phyloP scores from a whole-genome alignment of 441 rosid species.

The Populus trichocarpa region DNA sequence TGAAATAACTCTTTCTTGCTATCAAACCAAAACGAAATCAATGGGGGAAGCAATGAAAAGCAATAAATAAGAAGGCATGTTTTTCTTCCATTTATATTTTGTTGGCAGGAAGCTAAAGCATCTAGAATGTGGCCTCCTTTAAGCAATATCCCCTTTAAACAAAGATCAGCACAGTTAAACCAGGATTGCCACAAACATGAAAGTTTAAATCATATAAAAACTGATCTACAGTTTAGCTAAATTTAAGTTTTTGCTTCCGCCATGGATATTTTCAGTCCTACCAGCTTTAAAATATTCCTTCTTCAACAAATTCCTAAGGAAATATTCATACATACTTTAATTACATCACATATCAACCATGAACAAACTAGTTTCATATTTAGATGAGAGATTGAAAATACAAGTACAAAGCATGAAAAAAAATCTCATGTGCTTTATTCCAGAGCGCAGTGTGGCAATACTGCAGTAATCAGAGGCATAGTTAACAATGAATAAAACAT shows the following conservation, averaged over 20 bases:
- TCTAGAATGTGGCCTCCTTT: too few relatives aligned
- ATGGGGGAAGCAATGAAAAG: too few relatives aligned
- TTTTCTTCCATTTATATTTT: too few relatives aligned
- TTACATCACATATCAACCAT: slow-evolving; percentile 1
- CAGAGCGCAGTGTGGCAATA: neutral
- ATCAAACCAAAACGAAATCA: too few relatives aligned
- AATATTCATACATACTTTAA: neutral
- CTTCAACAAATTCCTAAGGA: neutral
- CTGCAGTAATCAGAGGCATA: neutral
- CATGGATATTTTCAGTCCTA: neutral
- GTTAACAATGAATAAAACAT: neutral
- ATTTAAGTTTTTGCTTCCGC: neutral
- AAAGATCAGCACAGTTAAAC: neutral
- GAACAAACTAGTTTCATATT: neutral
- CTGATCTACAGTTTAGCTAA: neutral
- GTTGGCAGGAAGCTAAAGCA: too few relatives aligned
- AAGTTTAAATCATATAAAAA: neutral
- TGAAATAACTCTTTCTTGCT: too few relatives aligned
- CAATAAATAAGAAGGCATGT: too few relatives aligned
- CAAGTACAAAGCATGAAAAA: neutral
- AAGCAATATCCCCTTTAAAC: too few relatives aligned
- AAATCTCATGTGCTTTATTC: neutral
- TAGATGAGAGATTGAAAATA: neutral
- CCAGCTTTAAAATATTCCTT: neutral
- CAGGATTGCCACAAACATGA: neutral